Evolutionary conservation across 2,329 filamentous ascomycete genomes (phyloP).

Genomic region (Thelonectria olida): DNA sequence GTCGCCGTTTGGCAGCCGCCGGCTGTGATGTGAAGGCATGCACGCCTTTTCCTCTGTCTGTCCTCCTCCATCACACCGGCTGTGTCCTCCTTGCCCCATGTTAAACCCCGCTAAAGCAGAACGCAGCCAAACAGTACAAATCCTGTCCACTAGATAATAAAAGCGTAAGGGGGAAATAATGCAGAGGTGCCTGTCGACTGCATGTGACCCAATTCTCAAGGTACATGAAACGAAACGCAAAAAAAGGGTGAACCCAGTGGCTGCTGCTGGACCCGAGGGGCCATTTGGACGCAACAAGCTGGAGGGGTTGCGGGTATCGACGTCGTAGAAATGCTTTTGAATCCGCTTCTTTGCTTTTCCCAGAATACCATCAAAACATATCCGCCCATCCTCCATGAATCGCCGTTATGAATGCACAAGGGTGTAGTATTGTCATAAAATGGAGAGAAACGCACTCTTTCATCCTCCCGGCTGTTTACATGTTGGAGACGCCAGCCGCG

Average conservation of each 20-base stretch:
- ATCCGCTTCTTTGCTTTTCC: slow-evolving; percentile 42
- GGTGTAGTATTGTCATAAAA: slow-evolving; percentile 38
- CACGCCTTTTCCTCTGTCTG: slow-evolving; percentile 12
- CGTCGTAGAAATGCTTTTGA: slow-evolving; percentile 45
- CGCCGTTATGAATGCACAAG: slow-evolving; percentile 41
- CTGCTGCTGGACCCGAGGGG: slow-evolving; percentile 20
- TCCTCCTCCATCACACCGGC: not conserved
- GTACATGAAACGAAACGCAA: slow-evolving; percentile 40
- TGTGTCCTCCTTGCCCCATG: slow-evolving; percentile 8
- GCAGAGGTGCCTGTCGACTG: slow-evolving; percentile 22
- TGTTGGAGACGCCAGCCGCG: slow-evolving; percentile 46
- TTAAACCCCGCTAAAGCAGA: slow-evolving; percentile 13
- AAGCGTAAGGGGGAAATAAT: slow-evolving; percentile 21
- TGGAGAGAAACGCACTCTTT: slow-evolving; percentile 27
- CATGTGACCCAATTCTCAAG: slow-evolving; percentile 30
- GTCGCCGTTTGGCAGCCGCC: slow-evolving; percentile 20
- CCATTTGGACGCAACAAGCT: slow-evolving; percentile 31
- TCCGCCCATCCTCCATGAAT: slow-evolving; percentile 38
- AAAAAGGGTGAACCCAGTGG: slow-evolving; percentile 22
- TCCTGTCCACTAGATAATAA: slow-evolving; percentile 22
- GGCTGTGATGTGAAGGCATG: slow-evolving; percentile 1
- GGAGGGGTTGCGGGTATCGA: slow-evolving; percentile 44
- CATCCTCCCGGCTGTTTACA: slow-evolving; percentile 39
- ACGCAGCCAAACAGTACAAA: slow-evolving; percentile 12
- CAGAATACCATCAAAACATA: slow-evolving; percentile 41